These are phyloP conservation scores for Eucalyptus globulus DNA, from an alignment of 345 rosid genomes.

Conservation along the genomic window DNA sequence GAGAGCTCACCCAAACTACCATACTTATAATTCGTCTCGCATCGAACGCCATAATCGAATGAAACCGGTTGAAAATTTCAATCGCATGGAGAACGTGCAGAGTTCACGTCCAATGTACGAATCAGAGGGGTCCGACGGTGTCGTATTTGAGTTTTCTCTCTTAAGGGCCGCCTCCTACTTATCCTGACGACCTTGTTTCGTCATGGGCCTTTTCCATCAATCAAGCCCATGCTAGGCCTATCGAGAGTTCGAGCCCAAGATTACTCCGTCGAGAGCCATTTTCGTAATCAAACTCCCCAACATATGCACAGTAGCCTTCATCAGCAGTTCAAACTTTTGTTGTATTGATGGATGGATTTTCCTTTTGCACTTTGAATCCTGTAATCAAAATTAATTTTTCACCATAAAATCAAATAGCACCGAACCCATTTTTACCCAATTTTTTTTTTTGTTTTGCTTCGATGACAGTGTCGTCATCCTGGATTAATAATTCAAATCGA, in stretches of 20 bases:
- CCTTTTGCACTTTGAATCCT: not conserved
- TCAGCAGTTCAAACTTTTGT: no score
- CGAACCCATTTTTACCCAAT: not conserved
- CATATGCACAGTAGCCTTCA: no score
- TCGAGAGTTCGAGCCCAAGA: not conserved
- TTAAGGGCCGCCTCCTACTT: no score
- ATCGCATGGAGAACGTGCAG: not conserved
- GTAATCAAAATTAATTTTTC: not conserved
- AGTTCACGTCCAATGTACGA: no score
- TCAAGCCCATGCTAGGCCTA: not conserved
- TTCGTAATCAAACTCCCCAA: not conserved
- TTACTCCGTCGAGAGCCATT: not conserved
- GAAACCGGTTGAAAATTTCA: not conserved
- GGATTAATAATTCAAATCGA: not conserved
- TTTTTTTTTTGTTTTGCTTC: not conserved
- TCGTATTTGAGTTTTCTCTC: not conserved
- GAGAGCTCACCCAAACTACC: not conserved
- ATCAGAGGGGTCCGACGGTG: accelerated
- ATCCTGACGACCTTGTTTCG: no score
- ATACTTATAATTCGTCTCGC: not conserved
- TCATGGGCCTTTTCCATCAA: no score
- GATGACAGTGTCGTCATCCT: not conserved
- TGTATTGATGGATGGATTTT: no score
- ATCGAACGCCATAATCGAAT: not conserved
- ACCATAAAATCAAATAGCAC: not conserved